Conservation (phyloP, 2,329 filamentous ascomycete species). For the Ascochyta rabiei region DNA sequence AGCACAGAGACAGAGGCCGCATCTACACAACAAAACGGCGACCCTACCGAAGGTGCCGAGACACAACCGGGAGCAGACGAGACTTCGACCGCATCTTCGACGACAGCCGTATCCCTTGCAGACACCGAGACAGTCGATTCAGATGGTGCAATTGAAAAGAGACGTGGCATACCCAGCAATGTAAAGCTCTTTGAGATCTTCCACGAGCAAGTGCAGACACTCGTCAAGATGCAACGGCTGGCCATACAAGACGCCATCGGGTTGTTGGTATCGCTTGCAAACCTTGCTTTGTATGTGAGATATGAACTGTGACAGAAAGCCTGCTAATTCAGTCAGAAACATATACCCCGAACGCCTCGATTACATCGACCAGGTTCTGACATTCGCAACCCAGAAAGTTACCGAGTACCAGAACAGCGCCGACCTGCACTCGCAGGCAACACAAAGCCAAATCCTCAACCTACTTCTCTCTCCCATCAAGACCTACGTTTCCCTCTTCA, state of each 20-base stretch:
- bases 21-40: slow-evolving; percentile 44
- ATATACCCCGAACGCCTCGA: slow-evolving; percentile 93
- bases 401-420: slow-evolving; percentile 89
- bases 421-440: slow-evolving; percentile 86
- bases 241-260: slow-evolving; percentile 95
- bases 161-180: slow-evolving; percentile 69
- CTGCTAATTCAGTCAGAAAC: slow-evolving; percentile 60
- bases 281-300: slow-evolving; percentile 74
- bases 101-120: slow-evolving; percentile 35
- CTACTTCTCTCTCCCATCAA: slow-evolving; percentile 90
- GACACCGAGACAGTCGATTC: slow-evolving; percentile 49
- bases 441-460: slow-evolving; percentile 86
- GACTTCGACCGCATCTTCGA: slow-evolving; percentile 37
- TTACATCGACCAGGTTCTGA: slow-evolving; percentile 92
- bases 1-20: slow-evolving; percentile 34
- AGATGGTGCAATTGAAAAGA: slow-evolving; percentile 54
- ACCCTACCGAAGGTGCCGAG: slow-evolving; percentile 37
- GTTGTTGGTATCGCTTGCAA: slow-evolving; percentile 88
- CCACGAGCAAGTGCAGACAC: slow-evolving; percentile 91
- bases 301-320: background rate
- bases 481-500: slow-evolving; percentile 92
- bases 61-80: slow-evolving; percentile 34
- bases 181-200: slow-evolving; percentile 96
- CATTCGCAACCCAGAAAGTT: slow-evolving; percentile 86
- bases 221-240: slow-evolving; percentile 88